Evolutionary conservation across 345 rosid genomes (phyloP), one percentile per base, ranked within the genome.

Genomic region (Theobroma cacao): DNA sequence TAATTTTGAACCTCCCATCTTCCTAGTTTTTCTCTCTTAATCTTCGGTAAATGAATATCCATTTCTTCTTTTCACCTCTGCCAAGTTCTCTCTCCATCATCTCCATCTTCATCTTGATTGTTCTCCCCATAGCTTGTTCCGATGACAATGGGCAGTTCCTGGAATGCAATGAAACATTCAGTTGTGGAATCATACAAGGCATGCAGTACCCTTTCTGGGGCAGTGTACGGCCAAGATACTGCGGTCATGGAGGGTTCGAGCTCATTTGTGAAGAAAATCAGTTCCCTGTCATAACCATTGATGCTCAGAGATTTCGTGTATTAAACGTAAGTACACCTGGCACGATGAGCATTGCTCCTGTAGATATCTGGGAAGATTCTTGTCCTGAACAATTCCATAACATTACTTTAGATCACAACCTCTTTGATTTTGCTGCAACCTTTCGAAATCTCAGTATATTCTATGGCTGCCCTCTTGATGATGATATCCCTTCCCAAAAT

Each of bases 121-220:
- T 79, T 63, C 20, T 80, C 43, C 76, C 86, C 8, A 15, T 75
- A 36, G 76, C 85, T n/a, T 75, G 52, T 55, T 78, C 82, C 12
- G 63, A 31, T 43, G 72, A 53, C 1, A 71, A 84, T 26, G 45
- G 34, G n/a, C 78, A 50, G 10, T 85, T 78, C 75, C n/a, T n/a
- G 7, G 33, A 50, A 11, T 91, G 95, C 80, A 5, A 5, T 1
- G 15, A 2, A 0, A 53, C 72, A 2, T 85, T 63, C 43, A 6
- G 0, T 3, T 91, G 98, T 41, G 98, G 91, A 4, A 8, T 13
- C 30, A 1, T 79, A 1, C 28, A 13, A 22, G 11, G 69, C 71
- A 67, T 50, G 14, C 20, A 76, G 0, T 91, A 90, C 70, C 98
- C 94, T 26, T 91, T 91, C 52, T 89, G 88, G 92, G 85, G 92